A percentile compares a stretch with the other conserved stretches of the same genome.
These are phyloP conservation scores for Porphyra umbilicalis DNA, from an alignment of 31 red algal genomes.

Conservation along the genomic window DNA sequence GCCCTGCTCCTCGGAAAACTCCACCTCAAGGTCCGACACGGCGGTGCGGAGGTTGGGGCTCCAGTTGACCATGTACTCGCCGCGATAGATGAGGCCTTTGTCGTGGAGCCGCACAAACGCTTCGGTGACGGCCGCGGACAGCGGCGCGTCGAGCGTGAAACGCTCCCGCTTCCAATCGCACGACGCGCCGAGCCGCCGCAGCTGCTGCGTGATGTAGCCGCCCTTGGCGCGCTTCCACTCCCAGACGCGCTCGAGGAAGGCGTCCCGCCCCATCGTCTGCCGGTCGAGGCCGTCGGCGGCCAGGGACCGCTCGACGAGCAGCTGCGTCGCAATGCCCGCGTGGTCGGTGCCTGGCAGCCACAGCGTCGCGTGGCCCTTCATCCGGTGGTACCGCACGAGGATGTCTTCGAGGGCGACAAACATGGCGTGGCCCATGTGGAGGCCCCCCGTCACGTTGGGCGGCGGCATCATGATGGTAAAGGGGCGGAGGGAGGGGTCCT, in stretches of 20 bases:
- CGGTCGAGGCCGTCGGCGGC: constrained; percentile 32
- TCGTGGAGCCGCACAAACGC: constrained; percentile 90
- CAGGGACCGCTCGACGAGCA: constrained; percentile 83
- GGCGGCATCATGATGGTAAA: constrained; percentile 81
- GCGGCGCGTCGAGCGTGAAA: constrained; percentile 79
- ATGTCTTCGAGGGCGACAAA: constrained; percentile 88
- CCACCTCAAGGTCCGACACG: constrained; percentile 93
- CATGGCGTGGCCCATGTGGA: constrained; percentile 99
- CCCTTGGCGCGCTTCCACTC: constrained; percentile 83
- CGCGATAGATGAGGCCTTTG: constrained; percentile 80
- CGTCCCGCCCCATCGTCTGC: constrained; percentile 67
- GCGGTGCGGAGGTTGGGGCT: constrained; percentile 81
- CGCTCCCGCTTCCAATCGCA: constrained; percentile 86
- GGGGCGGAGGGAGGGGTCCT: constrained; percentile 24
- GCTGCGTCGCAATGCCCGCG: constrained; percentile 98
- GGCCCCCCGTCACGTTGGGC: constrained; percentile 93
- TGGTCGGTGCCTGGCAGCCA: constrained; percentile 98
- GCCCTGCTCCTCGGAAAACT: constrained; percentile 81
- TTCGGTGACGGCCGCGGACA: constrained; percentile 58
- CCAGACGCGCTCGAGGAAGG: constrained; percentile 83
- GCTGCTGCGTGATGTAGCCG: constrained; percentile 85
- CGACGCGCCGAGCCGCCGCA: constrained; percentile 80
- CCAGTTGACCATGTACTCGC: constrained; percentile 98
- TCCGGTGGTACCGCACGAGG: constrained; percentile 80
- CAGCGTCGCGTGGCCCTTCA: constrained; percentile 59